Base-by-base conservation (phyloP, 768 basidiomycete genomes). In the Dioszegia crocea region DNA sequence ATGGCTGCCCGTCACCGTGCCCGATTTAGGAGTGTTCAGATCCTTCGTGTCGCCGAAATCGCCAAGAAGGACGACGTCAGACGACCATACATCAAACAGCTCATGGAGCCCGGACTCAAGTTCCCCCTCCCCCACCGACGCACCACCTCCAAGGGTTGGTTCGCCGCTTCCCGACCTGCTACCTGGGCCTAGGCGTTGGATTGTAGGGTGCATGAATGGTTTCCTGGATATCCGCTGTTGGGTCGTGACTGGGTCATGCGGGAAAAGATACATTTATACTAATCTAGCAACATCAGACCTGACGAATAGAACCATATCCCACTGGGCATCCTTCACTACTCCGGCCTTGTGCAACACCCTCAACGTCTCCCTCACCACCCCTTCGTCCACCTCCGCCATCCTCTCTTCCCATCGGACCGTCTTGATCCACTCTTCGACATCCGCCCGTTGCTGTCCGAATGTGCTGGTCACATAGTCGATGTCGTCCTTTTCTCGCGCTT, bases 1-100 rank as follows among this genome's bases (percentile, higher is more conserved):
- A 97, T 99, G 94, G 91, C 96, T 73, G 92, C 96, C 63, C 85
- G 93, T 68, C 94, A 99, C 80, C 91, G 94, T 81, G 96, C 96
- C 66, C 91, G 96, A 78, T 97, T 98, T 87, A 85, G 94, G 80
- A 97, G 91, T 43, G 93, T 98, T 79, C 60, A 98, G 91, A 92
- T 99, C 78, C 87, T 99, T 79, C 91, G 94, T 67, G 93, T 98
- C 49, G 88, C 92, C 49, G 94, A 97, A 84, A 85, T 97, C 71
- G 86, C 87, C 80, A 96, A 96, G 83, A 79, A 84, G 39, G 88
- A 85, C 26, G 93, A 98, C 74, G 79, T 97, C 65, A 89, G 92
- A 80, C 87, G 96, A 70, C 89, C 96, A 17, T 94, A 97, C 84
- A 97, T 97, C 84, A 92, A 88, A 81, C 96, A 99, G 79, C 85